Conservation (phyloP, 371 early-diverging fungal species). For the Funneliformis caledonium region DNA sequence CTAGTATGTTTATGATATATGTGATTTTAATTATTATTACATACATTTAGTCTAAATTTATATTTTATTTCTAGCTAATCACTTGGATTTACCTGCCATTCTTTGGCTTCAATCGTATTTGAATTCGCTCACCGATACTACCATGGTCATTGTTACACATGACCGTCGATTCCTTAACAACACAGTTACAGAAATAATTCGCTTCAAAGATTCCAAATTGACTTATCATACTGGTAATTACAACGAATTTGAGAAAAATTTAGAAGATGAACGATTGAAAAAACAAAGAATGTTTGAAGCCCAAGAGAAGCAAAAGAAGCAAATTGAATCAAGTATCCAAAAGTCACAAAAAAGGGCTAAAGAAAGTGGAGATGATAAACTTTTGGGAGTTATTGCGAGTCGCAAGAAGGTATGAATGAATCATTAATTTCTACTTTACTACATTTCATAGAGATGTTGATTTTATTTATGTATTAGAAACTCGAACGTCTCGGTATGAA, state of each 20-base stretch:
- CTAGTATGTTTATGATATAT: constrained; percentile 52
- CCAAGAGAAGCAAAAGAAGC: constrained; percentile 63
- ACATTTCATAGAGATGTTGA: neutral
- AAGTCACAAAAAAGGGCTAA: constrained; percentile 71
- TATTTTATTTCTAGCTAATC: constrained; percentile 58
- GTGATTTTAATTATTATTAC: neutral
- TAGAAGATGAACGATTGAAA: constrained; percentile 64
- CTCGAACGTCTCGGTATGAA: constrained; percentile 67
- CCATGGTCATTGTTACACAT: constrained; percentile 80
- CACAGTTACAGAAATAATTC: constrained; percentile 74
- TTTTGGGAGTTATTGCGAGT: constrained; percentile 70
- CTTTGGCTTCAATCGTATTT: constrained; percentile 80
- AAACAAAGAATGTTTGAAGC: constrained; percentile 58
- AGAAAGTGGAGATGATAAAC: constrained; percentile 77
- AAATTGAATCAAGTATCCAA: constrained; percentile 65
- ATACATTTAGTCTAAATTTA: neutral
- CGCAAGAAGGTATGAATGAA: constrained; percentile 64
- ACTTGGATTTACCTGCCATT: constrained; percentile 83
- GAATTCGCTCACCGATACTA: constrained; percentile 56
- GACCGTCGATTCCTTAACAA: constrained; percentile 77
- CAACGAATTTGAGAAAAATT: constrained; percentile 67
- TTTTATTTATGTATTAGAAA: constrained; percentile 47
- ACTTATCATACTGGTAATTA: constrained; percentile 78
- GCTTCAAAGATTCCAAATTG: constrained; percentile 65
- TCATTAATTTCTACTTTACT: neutral